phyloP scores from a whole-genome alignment of 495 filamentous ascomycete species.

The Aspergillus baeticus region DNA sequence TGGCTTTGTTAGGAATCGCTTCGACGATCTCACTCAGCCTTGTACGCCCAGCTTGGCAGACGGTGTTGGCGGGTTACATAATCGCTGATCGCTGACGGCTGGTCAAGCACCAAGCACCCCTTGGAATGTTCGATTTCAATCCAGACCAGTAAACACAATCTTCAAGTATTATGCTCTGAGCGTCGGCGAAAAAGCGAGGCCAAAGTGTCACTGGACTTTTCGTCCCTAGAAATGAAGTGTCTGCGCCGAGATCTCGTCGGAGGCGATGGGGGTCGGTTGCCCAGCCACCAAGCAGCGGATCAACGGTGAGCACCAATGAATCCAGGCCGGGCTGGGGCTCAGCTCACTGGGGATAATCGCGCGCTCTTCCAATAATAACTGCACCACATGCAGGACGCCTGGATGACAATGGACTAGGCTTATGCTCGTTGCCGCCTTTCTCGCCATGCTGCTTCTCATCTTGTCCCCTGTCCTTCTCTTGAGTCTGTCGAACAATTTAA shows the following conservation, averaged over 20 bases:
- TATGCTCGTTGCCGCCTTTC: neutral
- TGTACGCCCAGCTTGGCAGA: too few species aligned
- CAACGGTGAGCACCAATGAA: neutral
- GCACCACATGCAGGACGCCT: conserved; percentile 3
- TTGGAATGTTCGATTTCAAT: too few species aligned
- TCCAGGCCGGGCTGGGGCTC: neutral
- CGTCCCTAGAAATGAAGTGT: neutral
- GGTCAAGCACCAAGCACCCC: too few species aligned
- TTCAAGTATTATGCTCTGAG: too few species aligned
- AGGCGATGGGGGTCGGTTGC: neutral
- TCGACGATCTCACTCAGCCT: too few species aligned
- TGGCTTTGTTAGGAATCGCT: too few species aligned
- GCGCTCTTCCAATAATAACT: conserved; percentile 8
- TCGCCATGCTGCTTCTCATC: neutral
- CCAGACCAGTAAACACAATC: too few species aligned
- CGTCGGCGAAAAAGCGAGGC: too few species aligned
- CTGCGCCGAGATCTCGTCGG: neutral
- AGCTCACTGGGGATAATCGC: neutral
- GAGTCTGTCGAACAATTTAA: neutral
- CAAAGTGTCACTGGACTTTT: too few species aligned
- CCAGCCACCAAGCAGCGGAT: conserved; percentile 1
- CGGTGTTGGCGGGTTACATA: too few species aligned
- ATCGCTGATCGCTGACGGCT: too few species aligned
- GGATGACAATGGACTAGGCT: neutral
- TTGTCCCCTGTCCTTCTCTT: conserved; percentile 3